These are phyloP conservation scores for Botrytis aclada DNA, from an alignment of 2,329 filamentous ascomycete genomes.

Conservation along the genomic window DNA sequence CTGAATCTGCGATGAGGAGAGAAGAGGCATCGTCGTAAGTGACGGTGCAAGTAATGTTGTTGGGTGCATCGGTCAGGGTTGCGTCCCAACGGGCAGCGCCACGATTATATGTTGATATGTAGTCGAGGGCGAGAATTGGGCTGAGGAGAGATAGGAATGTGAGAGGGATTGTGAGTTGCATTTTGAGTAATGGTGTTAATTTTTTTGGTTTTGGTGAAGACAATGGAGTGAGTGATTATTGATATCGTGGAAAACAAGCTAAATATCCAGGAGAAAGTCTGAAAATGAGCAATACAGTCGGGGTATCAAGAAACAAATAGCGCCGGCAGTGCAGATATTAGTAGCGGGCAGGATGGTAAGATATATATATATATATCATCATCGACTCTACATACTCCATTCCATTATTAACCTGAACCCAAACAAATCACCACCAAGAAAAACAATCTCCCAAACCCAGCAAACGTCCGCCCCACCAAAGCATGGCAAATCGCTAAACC, in stretches of 20 bases:
- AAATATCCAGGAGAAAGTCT: not conserved
- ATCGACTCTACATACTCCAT: not conserved
- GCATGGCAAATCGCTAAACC: not conserved
- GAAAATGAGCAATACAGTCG: not conserved
- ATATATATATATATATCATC: constrained; percentile 13
- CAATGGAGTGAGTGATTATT: not conserved
- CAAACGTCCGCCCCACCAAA: not conserved
- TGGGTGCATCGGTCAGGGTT: not conserved
- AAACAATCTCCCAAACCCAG: not conserved
- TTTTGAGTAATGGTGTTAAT: not conserved
- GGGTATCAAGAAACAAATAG: not conserved
- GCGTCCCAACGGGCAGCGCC: constrained; percentile 3
- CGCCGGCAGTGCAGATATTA: not conserved
- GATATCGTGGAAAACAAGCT: not conserved
- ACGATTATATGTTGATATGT: constrained; percentile 5
- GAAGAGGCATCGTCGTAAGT: not conserved
- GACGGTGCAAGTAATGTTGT: not conserved
- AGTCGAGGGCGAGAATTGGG: constrained; percentile 5
- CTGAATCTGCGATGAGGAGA: not conserved
- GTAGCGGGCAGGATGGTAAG: not conserved
- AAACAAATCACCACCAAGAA: not conserved
- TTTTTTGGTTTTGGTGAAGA: not conserved
- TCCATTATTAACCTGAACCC: not conserved
- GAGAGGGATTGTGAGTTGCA: not conserved
- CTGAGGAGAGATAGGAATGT: not conserved